Percentiles rank a stretch among this genome's conserved stretches.
Evolutionary conservation across 169 alveolate species (phyloP).

Genomic region (Cryptosporidium sp.): DNA sequence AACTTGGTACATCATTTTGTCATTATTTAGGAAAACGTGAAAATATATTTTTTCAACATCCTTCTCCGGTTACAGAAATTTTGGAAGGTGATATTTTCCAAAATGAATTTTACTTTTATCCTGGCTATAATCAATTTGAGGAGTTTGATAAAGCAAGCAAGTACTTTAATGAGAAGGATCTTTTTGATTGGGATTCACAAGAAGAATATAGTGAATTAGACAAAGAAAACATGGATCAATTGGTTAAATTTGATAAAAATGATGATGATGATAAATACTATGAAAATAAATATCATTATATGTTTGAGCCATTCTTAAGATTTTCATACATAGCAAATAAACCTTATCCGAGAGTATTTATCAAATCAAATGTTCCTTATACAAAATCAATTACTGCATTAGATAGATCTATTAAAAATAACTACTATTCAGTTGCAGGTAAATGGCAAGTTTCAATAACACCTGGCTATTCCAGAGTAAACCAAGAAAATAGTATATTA

Average conservation of each 20-base stretch:
- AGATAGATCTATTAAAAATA: conserved; percentile 7
- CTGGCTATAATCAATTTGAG: background rate
- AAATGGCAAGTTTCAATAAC: conserved; percentile 34
- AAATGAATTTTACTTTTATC: background rate
- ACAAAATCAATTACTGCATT: conserved; percentile 32
- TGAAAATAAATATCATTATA: background rate
- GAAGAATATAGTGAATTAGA: background rate
- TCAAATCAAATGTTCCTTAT: conserved; percentile 31
- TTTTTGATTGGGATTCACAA: conserved; percentile 4
- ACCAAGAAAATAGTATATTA: conserved; percentile 23
- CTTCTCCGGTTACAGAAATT: conserved; percentile 57
- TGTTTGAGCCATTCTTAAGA: conserved; percentile 36
- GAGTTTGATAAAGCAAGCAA: background rate
- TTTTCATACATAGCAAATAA: conserved; percentile 21
- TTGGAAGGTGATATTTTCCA: conserved; percentile 36
- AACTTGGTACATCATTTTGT: conserved; percentile 37
- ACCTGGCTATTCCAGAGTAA: conserved; percentile 52
- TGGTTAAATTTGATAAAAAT: background rate
- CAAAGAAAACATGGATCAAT: background rate
- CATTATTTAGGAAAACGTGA: conserved; percentile 5
- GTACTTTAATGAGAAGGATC: conserved; percentile 2
- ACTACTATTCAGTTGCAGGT: conserved; percentile 40
- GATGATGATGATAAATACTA: background rate
- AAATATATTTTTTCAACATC: conserved; percentile 42
- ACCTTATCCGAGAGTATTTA: conserved; percentile 56